phyloP scores from a whole-genome alignment of 441 rosid species.

The Corymbia citriodora region DNA sequence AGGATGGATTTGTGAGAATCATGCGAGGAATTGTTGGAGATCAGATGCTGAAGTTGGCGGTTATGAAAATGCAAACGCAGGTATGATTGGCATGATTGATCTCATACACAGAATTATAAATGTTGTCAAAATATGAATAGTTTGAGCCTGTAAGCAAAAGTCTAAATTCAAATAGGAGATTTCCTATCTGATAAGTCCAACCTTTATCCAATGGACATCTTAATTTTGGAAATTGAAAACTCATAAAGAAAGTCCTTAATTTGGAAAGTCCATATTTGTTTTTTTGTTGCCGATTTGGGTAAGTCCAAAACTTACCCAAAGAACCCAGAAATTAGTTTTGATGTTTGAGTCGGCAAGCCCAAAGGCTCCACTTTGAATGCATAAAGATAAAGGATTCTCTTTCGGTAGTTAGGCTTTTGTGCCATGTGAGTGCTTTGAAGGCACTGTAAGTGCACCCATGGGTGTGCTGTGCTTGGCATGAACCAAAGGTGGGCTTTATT shows the following conservation, averaged over 20 bases:
- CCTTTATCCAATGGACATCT: not conserved
- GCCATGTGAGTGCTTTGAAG: not conserved
- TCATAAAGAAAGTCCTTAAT: not conserved
- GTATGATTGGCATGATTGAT: constrained; percentile 15
- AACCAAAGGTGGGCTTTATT: not conserved
- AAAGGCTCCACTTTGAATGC: not conserved
- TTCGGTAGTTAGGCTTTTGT: not conserved
- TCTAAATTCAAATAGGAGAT: not conserved
- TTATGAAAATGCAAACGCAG: constrained; percentile 57
- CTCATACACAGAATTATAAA: not conserved
- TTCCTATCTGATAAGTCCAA: not conserved
- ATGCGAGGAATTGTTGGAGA: constrained; percentile 85
- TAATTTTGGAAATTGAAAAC: not conserved
- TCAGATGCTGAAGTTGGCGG: constrained; percentile 83
- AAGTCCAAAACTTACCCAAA: not conserved
- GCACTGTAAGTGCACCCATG: not conserved
- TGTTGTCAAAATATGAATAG: not conserved
- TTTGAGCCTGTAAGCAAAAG: not conserved
- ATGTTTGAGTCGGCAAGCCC: not conserved
- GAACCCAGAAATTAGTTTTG: not conserved
- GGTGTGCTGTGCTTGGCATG: not conserved
- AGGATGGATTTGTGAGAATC: constrained; percentile 79
- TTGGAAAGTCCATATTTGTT: not conserved
- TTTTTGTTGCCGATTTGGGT: not conserved
- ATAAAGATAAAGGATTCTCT: not conserved